Conservation (phyloP, 306 rosid genomes). For the Pachyrhizus erosus region DNA sequence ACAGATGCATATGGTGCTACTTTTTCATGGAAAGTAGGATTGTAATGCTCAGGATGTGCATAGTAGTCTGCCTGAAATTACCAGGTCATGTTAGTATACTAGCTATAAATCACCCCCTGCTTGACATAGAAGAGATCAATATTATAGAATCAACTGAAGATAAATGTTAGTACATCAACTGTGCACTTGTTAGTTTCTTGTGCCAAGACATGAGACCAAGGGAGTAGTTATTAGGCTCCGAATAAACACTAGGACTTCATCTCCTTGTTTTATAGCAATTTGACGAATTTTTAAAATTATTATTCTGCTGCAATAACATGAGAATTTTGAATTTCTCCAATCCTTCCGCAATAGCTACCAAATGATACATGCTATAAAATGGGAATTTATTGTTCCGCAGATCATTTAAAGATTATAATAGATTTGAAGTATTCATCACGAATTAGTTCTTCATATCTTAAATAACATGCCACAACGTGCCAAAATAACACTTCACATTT, state of each 20-base stretch:
- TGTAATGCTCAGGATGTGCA: conserved; percentile 92
- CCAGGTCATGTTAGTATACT: conserved; percentile 32
- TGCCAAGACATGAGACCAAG: neutral
- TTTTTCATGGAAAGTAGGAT: conserved; percentile 78
- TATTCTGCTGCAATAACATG: neutral
- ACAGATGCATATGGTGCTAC: conserved; percentile 86
- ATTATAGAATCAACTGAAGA: neutral
- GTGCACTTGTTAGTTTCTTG: neutral
- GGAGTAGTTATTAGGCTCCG: neutral
- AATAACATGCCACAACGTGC: neutral
- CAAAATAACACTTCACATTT: neutral
- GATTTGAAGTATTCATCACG: neutral
- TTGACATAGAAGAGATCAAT: conserved; percentile 7
- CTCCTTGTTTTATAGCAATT: neutral
- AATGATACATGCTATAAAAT: neutral
- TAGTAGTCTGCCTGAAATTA: conserved; percentile 86
- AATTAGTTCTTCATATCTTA: neutral
- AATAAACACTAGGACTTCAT: neutral
- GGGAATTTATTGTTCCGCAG: neutral
- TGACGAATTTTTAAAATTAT: neutral
- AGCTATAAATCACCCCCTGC: conserved; percentile 18
- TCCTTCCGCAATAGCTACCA: neutral
- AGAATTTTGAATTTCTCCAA: neutral
- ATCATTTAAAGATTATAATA: neutral
- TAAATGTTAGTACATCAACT: neutral